A percentile compares a stretch with the other conserved stretches of the same genome.
phyloP scores from a whole-genome alignment of 78 protist species.

The Planoprotostelium fungivorum region DNA sequence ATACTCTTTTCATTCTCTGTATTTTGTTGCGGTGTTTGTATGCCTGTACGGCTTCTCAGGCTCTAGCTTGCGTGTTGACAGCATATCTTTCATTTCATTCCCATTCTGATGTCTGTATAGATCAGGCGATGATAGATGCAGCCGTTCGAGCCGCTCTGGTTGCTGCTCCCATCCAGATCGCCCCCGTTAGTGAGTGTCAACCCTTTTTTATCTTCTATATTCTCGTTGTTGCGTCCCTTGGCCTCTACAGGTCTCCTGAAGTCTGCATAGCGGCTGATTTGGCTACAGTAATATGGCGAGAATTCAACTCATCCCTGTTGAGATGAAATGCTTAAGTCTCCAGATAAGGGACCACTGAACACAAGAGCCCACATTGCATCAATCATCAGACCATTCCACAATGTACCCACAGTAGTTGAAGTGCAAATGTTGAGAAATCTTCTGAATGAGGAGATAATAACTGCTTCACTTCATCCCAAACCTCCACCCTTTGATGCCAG shows the following conservation, averaged over 20 bases:
- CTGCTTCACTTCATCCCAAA: no score
- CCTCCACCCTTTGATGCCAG: no score
- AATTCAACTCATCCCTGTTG: no score
- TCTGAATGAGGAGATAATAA: no score
- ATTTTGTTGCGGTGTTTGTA: not conserved
- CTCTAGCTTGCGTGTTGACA: not conserved
- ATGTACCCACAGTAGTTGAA: no score
- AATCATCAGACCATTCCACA: no score
- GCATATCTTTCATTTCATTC: not conserved
- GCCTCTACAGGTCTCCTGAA: not conserved
- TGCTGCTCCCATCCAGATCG: not conserved
- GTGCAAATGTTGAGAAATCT: no score
- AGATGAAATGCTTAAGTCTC: no score
- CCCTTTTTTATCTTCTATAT: not conserved
- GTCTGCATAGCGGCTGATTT: not conserved
- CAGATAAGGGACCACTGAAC: no score
- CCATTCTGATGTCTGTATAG: not conserved
- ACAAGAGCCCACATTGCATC: no score
- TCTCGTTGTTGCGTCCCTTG: not conserved
- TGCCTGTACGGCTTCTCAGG: not conserved
- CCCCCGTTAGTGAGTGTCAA: not conserved
- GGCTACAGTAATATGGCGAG: no score
- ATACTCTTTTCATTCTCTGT: no score
- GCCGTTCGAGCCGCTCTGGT: not conserved
- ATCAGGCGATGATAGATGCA: not conserved